Conservation (phyloP, 2,329 filamentous ascomycete species). For the Claviceps pazoutovae region DNA sequence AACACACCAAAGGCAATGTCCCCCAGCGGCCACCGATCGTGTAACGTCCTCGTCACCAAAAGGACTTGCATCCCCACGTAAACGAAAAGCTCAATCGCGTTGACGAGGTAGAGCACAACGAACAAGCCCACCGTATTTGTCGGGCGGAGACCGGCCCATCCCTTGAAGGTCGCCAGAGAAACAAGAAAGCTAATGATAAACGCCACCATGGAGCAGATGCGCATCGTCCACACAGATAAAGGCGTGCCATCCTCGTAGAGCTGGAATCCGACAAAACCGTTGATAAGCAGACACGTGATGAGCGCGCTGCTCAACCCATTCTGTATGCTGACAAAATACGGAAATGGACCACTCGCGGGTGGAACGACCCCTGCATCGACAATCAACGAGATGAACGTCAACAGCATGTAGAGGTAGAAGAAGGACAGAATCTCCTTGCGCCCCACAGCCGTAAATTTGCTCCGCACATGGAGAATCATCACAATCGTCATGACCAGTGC, state of each 20-base stretch:
- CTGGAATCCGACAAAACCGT: conserved; percentile 96
- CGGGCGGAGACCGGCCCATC: conserved; percentile 73
- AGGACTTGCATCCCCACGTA: conserved; percentile 82
- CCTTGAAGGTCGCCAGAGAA: conserved; percentile 82
- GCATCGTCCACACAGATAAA: conserved; percentile 84
- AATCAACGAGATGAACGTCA: conserved; percentile 77
- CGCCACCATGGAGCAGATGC: conserved; percentile 62
- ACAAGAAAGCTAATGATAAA: conserved; percentile 81
- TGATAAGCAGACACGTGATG: conserved; percentile 82
- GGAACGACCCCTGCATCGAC: conserved; percentile 89
- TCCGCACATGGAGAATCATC: conserved; percentile 93
- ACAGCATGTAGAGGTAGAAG: conserved; percentile 91
- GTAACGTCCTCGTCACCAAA: conserved; percentile 75
- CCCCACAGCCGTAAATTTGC: conserved; percentile 94
- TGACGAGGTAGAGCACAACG: conserved; percentile 81
- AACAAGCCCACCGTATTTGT: conserved; percentile 82
- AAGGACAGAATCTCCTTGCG: conserved; percentile 67
- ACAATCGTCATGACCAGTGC: conserved; percentile 86
- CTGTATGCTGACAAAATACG: conserved; percentile 84
- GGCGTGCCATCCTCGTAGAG: conserved; percentile 94
- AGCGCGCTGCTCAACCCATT: conserved; percentile 74
- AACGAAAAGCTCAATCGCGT: conserved; percentile 71
- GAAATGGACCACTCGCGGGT: conserved; percentile 63
- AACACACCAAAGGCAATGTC: conserved; percentile 83
- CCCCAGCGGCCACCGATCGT: conserved; percentile 89